phyloP scores from a whole-genome alignment of 805 yeast species.

The Blastobotrys terrestris region DNA sequence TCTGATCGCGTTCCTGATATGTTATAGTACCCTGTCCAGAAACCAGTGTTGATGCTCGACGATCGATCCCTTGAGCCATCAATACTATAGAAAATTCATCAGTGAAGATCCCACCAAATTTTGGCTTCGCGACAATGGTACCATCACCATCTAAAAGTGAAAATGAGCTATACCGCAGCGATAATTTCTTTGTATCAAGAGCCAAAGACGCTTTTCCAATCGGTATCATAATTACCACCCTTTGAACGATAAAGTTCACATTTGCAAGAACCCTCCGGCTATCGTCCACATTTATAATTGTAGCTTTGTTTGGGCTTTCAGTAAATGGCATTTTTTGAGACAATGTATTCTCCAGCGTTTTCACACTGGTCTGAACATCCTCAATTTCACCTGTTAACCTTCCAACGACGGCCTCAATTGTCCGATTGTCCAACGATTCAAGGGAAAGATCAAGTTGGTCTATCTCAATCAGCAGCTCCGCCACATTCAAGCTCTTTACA shows the following conservation, averaged over 20 bases:
- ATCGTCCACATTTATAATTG: neutral
- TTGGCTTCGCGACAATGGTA: neutral
- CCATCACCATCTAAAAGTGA: slow-evolving; percentile 1
- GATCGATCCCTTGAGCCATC: neutral
- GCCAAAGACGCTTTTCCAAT: neutral
- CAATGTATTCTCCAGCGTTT: neutral
- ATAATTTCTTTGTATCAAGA: neutral
- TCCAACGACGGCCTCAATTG: neutral
- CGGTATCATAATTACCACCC: neutral
- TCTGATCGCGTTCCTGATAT: slow-evolving; percentile 1
- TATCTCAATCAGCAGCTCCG: slow-evolving; percentile 2
- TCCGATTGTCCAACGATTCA: neutral
- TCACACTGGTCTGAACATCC: neutral
- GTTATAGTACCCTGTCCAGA: slow-evolving; percentile 3
- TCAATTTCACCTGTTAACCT: neutral
- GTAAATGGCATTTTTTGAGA: neutral
- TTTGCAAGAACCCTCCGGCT: neutral
- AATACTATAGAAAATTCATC: slow-evolving; percentile 4
- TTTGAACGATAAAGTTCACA: slow-evolving; percentile 3
- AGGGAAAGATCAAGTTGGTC: neutral
- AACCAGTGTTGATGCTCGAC: neutral
- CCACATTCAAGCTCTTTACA: neutral
- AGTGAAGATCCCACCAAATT: neutral
- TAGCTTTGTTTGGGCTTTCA: neutral
- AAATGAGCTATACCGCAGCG: slow-evolving; percentile 2